Conservation (phyloP, 176 grass and related monocot species). For the Canna indica region DNA sequence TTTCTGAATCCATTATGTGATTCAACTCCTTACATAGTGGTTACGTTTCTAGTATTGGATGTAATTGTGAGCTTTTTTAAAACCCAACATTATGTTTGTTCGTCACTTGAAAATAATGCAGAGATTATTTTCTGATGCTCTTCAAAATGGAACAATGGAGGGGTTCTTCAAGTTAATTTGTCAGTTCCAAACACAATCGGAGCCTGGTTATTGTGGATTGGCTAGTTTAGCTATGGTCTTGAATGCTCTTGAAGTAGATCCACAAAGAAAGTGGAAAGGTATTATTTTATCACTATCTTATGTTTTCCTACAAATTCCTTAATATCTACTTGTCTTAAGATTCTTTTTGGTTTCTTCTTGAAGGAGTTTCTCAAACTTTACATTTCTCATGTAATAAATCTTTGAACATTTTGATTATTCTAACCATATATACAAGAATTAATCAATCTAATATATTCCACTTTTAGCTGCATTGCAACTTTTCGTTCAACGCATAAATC, state of each 20-base stretch:
- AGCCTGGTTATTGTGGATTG: constrained; percentile 76
- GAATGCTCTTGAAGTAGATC: constrained; percentile 81
- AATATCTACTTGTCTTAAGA: too few relatives aligned
- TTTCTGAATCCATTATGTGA: too few relatives aligned
- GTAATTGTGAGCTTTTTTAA: not conserved
- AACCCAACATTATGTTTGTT: not conserved
- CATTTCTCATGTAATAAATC: too few relatives aligned
- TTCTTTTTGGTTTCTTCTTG: too few relatives aligned
- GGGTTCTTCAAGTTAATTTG: constrained; percentile 71
- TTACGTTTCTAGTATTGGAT: not conserved
- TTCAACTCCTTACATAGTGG: not conserved
- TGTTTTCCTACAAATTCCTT: too few relatives aligned
- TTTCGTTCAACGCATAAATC: too few relatives aligned
- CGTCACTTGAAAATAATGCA: constrained; percentile 5
- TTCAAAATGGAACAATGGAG: constrained; percentile 60
- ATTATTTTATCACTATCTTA: too few relatives aligned
- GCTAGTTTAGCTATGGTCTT: constrained; percentile 65
- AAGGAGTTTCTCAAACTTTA: too few relatives aligned
- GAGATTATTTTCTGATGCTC: constrained; percentile 56
- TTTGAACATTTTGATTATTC: too few relatives aligned
- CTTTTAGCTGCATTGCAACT: too few relatives aligned
- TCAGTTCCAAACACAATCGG: constrained; percentile 71
- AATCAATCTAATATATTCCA: too few relatives aligned
- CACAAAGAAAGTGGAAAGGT: constrained; percentile 52
- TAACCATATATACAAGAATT: too few relatives aligned